Percentiles rank a stretch among this genome's conserved stretches.
Evolutionary conservation across 441 rosid species (phyloP).

Genomic region (Eruca vesicaria): DNA sequence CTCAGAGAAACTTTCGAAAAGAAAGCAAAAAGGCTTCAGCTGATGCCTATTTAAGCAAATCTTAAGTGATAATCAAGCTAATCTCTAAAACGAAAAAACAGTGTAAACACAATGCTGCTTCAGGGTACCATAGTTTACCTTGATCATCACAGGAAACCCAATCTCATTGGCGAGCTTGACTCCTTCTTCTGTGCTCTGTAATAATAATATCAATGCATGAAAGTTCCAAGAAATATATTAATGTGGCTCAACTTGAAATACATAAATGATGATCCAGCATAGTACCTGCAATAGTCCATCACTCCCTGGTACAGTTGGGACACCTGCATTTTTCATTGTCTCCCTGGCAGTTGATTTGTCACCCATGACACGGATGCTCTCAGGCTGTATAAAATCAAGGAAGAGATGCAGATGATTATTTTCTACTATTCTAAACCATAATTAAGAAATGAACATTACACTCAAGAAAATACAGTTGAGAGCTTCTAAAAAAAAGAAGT

Average conservation of each 20-base stretch:
- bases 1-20: not conserved
- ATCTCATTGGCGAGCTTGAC: slow-evolving; percentile 75
- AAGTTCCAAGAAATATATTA: not conserved
- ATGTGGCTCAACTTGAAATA: slow-evolving; percentile 11
- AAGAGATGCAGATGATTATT: not conserved
- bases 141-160: slow-evolving; percentile 96
- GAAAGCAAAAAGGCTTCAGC: not conserved
- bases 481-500: not conserved
- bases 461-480: not conserved
- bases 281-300: slow-evolving; percentile 84
- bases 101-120: not conserved
- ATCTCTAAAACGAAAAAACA: not conserved
- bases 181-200: slow-evolving; percentile 91
- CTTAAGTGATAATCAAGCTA: not conserved
- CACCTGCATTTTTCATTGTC: slow-evolving; percentile 97
- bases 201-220: slow-evolving; percentile 24
- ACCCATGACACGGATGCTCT: slow-evolving; percentile 96
- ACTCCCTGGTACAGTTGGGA: slow-evolving; percentile 98
- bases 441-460: not conserved
- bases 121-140: slow-evolving; percentile 45
- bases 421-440: not conserved
- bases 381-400: slow-evolving; percentile 55
- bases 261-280: slow-evolving; percentile 9
- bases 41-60: not conserved
- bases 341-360: slow-evolving; percentile 97